These are phyloP conservation scores for Tylopilus rubrobrunneus DNA, from an alignment of 768 basidiomycete species.

Conservation along the genomic window DNA sequence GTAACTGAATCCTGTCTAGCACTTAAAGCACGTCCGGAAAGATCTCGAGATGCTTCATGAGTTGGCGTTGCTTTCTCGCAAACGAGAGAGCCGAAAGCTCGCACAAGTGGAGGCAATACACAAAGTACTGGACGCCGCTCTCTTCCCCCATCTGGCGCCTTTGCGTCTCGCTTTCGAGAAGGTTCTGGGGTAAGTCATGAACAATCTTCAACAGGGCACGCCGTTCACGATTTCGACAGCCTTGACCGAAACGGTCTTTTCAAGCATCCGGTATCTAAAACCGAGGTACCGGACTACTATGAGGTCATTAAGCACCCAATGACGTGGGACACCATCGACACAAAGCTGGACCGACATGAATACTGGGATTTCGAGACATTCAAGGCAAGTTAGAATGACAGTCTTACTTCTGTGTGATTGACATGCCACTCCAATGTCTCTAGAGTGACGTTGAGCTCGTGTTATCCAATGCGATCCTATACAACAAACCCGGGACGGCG, in stretches of 20 bases:
- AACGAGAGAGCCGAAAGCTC: slow-evolving; percentile 81
- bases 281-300: slow-evolving; percentile 87
- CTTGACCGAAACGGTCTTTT: slow-evolving; percentile 74
- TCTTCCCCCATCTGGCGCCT: slow-evolving; percentile 64
- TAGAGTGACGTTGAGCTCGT: slow-evolving; percentile 85
- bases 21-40: slow-evolving; percentile 59
- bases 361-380: slow-evolving; percentile 79
- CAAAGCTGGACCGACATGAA: slow-evolving; percentile 75
- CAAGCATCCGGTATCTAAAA: slow-evolving; percentile 74
- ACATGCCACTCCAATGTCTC: neutral
- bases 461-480: slow-evolving; percentile 77
- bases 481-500: slow-evolving; percentile 73
- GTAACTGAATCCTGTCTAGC: slow-evolving; percentile 26
- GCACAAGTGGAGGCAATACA: slow-evolving; percentile 64
- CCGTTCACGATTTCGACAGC: slow-evolving; percentile 37
- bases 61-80: slow-evolving; percentile 62
- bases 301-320: slow-evolving; percentile 83
- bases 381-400: slow-evolving; percentile 41
- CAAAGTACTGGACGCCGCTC: slow-evolving; percentile 52
- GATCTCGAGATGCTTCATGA: slow-evolving; percentile 75
- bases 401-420: neutral
- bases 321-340: slow-evolving; percentile 81
- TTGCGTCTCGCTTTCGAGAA: slow-evolving; percentile 66
- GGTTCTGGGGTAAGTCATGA: slow-evolving; percentile 58
- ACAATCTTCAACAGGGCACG: neutral